Evolutionary conservation across 176 grass and related monocot genomes (phyloP), one percentile per base, ranked within the genome.

Genomic region (Cenchrus fungigraminus): DNA sequence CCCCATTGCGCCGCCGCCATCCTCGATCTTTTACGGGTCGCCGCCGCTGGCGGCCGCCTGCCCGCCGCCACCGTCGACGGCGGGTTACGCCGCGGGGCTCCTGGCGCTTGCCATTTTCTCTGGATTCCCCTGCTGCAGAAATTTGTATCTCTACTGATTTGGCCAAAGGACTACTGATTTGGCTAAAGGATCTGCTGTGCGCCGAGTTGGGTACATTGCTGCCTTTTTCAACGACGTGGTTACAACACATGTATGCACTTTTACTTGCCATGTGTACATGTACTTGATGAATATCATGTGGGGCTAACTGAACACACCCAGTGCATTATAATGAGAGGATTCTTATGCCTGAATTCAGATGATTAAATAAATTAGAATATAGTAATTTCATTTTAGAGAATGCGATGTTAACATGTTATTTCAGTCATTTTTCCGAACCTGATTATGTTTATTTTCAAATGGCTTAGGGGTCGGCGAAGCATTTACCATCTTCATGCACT

Each of bases 401-500:
- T 9, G 0, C 5, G 0, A 6, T 55, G 20, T 80, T 63, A 77
- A 85, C 29, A 46, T 82, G 43, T 65, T 73, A 43, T 40, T 75
- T 40, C 3, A 29, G 16, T n/a, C 60, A 31, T 71, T 87, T 85
- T 19, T 12, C 67, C 12, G 11, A 49, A 46, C 10, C 53, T 91
- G 74, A 87, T 31, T 60, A 51, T 5, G 5, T 31, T 15, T 65
- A 50, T 80, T 72, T 90, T 79, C 63, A 80, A 87, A 77, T 90
- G 37, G 34, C 76, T 31, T 71, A 98, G 96, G 93, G 93, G 5
- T 95, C 96, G 61, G 86, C 91, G 6, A 94, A 89, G 79, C 93
- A 95, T 89, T 91, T 95, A 51, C 96, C 93, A 1, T 86, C 91
- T 76, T 92, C 89, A 16, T 98, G 96, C 82, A 95, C 89, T 78